phyloP scores from a whole-genome alignment of 192 early-diverging fungal species.

The Chytriomyces hyalinus region DNA sequence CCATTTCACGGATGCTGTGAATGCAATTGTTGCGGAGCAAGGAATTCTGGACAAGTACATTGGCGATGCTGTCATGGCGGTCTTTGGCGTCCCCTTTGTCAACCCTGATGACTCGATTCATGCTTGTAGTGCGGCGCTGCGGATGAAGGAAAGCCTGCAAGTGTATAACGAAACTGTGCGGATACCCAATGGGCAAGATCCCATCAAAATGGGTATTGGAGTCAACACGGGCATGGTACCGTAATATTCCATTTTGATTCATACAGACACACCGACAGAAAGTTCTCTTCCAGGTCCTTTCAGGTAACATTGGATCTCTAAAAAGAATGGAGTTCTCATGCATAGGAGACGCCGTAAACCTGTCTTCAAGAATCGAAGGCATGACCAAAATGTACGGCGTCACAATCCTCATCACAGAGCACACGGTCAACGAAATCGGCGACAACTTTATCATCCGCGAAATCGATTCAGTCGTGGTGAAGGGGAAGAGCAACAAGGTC shows the following conservation, averaged over 20 bases:
- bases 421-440: slow-evolving; percentile 46
- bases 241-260: background rate
- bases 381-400: slow-evolving; percentile 56
- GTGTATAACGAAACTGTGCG: slow-evolving; percentile 43
- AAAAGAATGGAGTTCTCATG: slow-evolving; percentile 64
- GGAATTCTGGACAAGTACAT: slow-evolving; percentile 65
- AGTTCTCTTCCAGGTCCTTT: slow-evolving; percentile 38
- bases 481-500: slow-evolving; percentile 47
- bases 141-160: slow-evolving; percentile 52
- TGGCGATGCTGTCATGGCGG: slow-evolving; percentile 65
- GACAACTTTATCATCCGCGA: slow-evolving; percentile 53
- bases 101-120: slow-evolving; percentile 57
- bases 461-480: slow-evolving; percentile 55
- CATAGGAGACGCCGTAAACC: slow-evolving; percentile 62
- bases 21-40: slow-evolving; percentile 60
- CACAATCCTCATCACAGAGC: slow-evolving; percentile 57
- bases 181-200: slow-evolving; percentile 30
- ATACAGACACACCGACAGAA: background rate
- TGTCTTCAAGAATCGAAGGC: slow-evolving; percentile 58
- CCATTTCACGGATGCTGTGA: slow-evolving; percentile 62
- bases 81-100: slow-evolving; percentile 62
- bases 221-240: slow-evolving; percentile 60
- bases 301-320: slow-evolving; percentile 59
- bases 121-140: slow-evolving; percentile 57
- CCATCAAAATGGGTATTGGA: slow-evolving; percentile 60